Conservation (phyloP, 2,329 filamentous ascomycete species). For the Diaporthe amygdali region DNA sequence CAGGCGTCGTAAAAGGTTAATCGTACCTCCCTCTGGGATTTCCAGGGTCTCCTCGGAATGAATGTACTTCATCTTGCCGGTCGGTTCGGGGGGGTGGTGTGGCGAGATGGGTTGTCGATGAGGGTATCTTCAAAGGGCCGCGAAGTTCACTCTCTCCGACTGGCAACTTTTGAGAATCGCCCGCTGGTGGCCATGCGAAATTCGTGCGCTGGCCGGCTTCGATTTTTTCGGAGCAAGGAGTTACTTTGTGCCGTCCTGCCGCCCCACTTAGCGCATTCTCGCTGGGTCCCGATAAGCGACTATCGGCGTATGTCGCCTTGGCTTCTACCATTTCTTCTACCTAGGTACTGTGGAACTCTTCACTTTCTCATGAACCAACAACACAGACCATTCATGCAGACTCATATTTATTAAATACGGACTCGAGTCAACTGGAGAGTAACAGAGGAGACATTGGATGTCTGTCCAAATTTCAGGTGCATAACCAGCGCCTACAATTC, state of each 20-base stretch:
- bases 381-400: background rate
- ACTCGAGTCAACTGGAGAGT: background rate
- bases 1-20: conserved; percentile 27
- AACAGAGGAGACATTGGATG: too few species aligned
- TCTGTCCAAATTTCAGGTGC: too few species aligned
- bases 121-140: conserved; percentile 23
- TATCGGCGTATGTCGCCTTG: background rate
- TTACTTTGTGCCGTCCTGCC: background rate
- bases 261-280: background rate
- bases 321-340: background rate
- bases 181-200: conserved; percentile 7
- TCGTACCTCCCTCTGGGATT: conserved; percentile 95
- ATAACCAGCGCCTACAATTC: background rate
- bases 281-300: background rate
- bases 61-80: conserved; percentile 99
- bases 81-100: conserved; percentile 42
- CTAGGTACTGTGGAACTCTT: too few species aligned
- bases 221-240: conserved; percentile 7
- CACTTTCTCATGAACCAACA: background rate
- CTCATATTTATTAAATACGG: background rate
- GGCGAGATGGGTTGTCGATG: conserved; percentile 42
- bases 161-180: conserved; percentile 17
- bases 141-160: conserved; percentile 16
- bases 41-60: conserved; percentile 95
- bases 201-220: conserved; percentile 7